These are phyloP conservation scores for Xylaria palmicola DNA, from an alignment of 495 filamentous ascomycete genomes.

Conservation along the genomic window DNA sequence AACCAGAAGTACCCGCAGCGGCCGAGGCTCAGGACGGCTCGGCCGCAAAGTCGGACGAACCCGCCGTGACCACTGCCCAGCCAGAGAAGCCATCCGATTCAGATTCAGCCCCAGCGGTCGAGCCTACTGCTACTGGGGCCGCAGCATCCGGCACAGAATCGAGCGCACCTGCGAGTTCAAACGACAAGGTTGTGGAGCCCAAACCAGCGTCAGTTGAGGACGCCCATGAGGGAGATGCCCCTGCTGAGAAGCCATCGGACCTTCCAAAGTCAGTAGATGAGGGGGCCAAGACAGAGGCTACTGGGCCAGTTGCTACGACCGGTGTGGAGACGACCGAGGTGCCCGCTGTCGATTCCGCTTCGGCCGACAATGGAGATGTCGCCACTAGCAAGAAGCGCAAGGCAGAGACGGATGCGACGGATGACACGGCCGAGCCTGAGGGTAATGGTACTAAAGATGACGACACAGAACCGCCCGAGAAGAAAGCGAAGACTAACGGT, in stretches of 20 bases:
- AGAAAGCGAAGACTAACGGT: conserved; percentile 37
- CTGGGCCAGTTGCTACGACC: conserved; percentile 21
- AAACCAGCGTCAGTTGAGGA: conserved; percentile 28
- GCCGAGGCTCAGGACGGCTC: conserved; percentile 20
- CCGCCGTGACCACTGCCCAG: conserved; percentile 18
- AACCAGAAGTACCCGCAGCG: conserved; percentile 15
- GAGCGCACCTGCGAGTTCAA: conserved; percentile 15
- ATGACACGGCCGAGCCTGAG: conserved; percentile 19
- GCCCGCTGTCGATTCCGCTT: conserved; percentile 14
- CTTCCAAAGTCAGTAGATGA: background rate
- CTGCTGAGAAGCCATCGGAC: conserved; percentile 11
- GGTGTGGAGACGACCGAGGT: conserved; percentile 16
- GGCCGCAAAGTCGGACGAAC: conserved; percentile 14
- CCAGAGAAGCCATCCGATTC: conserved; percentile 24
- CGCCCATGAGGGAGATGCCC: conserved; percentile 21
- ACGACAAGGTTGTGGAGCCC: conserved; percentile 20
- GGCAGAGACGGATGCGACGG: conserved; percentile 18
- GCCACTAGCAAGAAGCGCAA: conserved; percentile 31
- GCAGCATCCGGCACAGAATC: conserved; percentile 7
- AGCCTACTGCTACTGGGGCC: conserved; percentile 14
- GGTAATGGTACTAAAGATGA: conserved; percentile 18
- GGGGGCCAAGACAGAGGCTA: conserved; percentile 2
- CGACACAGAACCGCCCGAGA: conserved; percentile 22
- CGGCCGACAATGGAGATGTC: conserved; percentile 9
- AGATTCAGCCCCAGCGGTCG: conserved; percentile 4